These are phyloP conservation scores for Peltaster fructicola DNA, from an alignment of 2,329 filamentous ascomycete genomes.

Conservation along the genomic window DNA sequence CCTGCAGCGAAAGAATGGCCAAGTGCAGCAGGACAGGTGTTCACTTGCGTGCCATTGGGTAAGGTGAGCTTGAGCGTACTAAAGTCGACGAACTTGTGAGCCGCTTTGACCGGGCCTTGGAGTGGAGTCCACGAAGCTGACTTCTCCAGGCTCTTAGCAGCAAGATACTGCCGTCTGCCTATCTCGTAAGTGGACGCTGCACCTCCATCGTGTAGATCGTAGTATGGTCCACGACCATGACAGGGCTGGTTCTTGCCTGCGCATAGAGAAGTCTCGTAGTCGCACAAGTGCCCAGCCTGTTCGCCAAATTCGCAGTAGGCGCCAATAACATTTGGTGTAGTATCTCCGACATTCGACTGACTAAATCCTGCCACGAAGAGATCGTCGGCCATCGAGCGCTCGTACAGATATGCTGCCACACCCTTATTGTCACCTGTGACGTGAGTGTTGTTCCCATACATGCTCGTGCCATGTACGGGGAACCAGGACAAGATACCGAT, in stretches of 20 bases:
- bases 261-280: slow-evolving; percentile 71
- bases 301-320: slow-evolving; percentile 81
- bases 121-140: slow-evolving; percentile 29
- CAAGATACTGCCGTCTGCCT: slow-evolving; percentile 51
- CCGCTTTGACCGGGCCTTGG: slow-evolving; percentile 47
- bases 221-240: slow-evolving; percentile 57
- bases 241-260: slow-evolving; percentile 53
- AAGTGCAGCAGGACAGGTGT: slow-evolving; percentile 70
- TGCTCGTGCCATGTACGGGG: slow-evolving; percentile 76
- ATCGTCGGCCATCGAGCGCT: slow-evolving; percentile 41
- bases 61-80: slow-evolving; percentile 55
- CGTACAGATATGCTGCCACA: slow-evolving; percentile 71
- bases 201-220: slow-evolving; percentile 43
- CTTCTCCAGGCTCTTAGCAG: slow-evolving; percentile 38
- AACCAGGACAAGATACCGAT: slow-evolving; percentile 81
- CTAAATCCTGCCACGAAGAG: slow-evolving; percentile 83
- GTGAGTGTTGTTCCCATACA: slow-evolving; percentile 81
- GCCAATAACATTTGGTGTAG: slow-evolving; percentile 70
- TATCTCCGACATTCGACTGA: slow-evolving; percentile 81
- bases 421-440: slow-evolving; percentile 94
- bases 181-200: slow-evolving; percentile 61
- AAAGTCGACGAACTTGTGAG: slow-evolving; percentile 77
- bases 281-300: slow-evolving; percentile 42
- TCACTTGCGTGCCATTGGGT: slow-evolving; percentile 50
- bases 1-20: slow-evolving; percentile 89